Evolutionary conservation across 192 early-diverging fungal genomes (phyloP), one percentile per base, ranked within the genome.

Genomic region (Podila clonocystis): DNA sequence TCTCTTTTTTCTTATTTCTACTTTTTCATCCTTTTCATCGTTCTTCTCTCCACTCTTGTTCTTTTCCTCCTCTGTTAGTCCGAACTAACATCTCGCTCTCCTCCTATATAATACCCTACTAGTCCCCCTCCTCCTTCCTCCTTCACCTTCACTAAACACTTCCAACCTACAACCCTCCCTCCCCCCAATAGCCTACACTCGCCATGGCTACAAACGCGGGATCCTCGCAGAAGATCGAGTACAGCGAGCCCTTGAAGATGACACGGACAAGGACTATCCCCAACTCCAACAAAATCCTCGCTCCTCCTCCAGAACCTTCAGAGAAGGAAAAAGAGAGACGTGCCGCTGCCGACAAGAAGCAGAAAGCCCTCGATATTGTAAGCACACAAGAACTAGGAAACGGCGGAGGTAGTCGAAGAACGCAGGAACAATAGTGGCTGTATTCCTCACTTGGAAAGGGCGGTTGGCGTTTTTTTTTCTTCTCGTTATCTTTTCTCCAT

Each of bases 301-400:
- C 57, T 50, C 20, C 50, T 38, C 22, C 38, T 9, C 6, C 31
- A 19, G 15, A 20, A 15, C 29, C 45, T 6, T 70, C 60, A 33
- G 50, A 58, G 24, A 68, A 82, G 50, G 70, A 48, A 15, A 72
- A 69, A 33, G 55, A 41, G 30, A 80, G 65, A 49, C 19, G 31
- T 31, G 52, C 64, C 20, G 48, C 55, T 19, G 9, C 49, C 19
- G 55, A 52, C 58, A 60, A 50, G n/a, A 82, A 84, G 13, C 65
- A 75, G 11, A 85, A 84, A 62, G 50, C 82, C 36, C 67, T 89
- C 5, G 88, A 89, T 45, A 87, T 89, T 75, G 88, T 89, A 86
- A 86, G 86, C 74, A 41, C 15, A 62, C 9, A 12, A 45, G 41
- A 17, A 45, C 41, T 4, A 45, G 41, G 34, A 36, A 36, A 36